Evolutionary conservation across 768 basidiomycete genomes (phyloP).

Genomic region (Rhizopogon vinicolor): DNA sequence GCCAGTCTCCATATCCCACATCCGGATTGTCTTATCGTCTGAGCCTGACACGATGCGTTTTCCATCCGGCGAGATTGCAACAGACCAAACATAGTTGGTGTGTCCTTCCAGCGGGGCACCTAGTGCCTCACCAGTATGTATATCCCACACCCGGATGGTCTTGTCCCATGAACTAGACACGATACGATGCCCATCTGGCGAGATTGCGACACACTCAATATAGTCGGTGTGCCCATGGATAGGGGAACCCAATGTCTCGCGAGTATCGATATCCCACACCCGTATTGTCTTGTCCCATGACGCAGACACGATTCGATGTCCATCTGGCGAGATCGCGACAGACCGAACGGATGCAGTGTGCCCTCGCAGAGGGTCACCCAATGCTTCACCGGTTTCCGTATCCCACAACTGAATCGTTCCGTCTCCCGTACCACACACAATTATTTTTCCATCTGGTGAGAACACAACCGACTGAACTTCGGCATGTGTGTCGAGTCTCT

Average conservation of each 20-base stretch:
- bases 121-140: not conserved
- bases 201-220: slow-evolving; percentile 9
- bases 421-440: slow-evolving; percentile 4
- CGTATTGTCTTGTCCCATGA: not conserved
- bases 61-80: slow-evolving; percentile 1
- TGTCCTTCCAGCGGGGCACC: slow-evolving; percentile 1
- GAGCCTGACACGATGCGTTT: slow-evolving; percentile 9
- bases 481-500: not conserved
- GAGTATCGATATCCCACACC: not conserved
- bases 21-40: slow-evolving; percentile 5
- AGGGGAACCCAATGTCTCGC: not conserved
- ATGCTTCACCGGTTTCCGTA: not conserved
- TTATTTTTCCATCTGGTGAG: slow-evolving; percentile 3
- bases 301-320: not conserved
- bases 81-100: not conserved
- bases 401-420: slow-evolving; percentile 7
- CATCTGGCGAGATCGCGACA: slow-evolving; percentile 1
- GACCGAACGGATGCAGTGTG: slow-evolving; percentile 1
- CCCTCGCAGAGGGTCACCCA: slow-evolving; percentile 3
- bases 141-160: slow-evolving; percentile 2
- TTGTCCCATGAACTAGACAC: slow-evolving; percentile 2
- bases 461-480: slow-evolving; percentile 1
- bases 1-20: slow-evolving; percentile 3
- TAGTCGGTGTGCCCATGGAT: not conserved
- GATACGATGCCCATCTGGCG: slow-evolving; percentile 9